Base-by-base conservation (phyloP, 75 land plant species). In the Cunninghamia lanceolata region DNA sequence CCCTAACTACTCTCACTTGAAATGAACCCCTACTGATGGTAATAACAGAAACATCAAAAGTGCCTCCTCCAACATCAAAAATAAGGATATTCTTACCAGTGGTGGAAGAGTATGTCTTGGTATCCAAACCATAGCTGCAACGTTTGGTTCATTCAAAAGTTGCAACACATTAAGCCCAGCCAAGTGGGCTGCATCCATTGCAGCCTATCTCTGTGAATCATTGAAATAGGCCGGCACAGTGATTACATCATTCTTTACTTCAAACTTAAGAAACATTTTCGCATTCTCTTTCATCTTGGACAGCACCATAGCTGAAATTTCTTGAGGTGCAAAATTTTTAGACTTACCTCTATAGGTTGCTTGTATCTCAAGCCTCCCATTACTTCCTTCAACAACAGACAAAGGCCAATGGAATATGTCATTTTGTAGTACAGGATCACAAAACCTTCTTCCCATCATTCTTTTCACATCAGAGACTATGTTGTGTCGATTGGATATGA, bases 111-210 rank as follows among this genome's bases (percentile, higher is more conserved):
- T 56, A 16, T 17, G 25, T 56, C 17, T 19, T 56, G 4, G 32
- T 90, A 73, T 88, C 91, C 19, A 88, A 54, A 9, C 87, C 90
- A 42, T 90, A 90, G 93, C 91, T 1, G 91, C 91, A 66, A 84
- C 91, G 9, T 91, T 90, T 16, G 91, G 91, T 84, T 90, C 91
- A 32, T 90, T 88, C 75, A 90, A 85, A 39, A 90, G 85, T 46
- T 90, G 78, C 84, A 90, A 85, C 30, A 90, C 91, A 54, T 90
- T 85, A 66, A 90, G 53, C 17, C 91, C 91, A 35, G 90, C 50
- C 63, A 90, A 85, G 1, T 45, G 59, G 17, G 90, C 90, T 19
- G 91, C 91, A 83, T 88, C 91, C 87, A 83, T 88, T 19, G 91
- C 87, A 75, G 91, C 91, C 47, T 87, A 86, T 42, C 91, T 84